Percentiles rank a stretch among this genome's conserved stretches.
Evolutionary conservation across 306 rosid genomes (phyloP).

Genomic region (Dalbergia cochinchinensis): DNA sequence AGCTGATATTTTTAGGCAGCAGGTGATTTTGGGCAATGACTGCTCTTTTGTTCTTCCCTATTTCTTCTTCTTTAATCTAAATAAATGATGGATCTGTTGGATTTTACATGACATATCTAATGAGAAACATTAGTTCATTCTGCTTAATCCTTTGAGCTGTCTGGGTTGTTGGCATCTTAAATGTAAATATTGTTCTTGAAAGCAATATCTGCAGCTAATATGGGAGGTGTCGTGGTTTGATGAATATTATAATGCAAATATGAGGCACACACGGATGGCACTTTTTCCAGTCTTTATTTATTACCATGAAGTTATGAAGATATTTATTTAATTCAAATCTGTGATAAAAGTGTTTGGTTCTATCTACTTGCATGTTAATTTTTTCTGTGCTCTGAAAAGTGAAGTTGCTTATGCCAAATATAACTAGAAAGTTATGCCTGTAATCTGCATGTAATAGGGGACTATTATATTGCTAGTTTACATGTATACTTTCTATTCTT

Average conservation of each 20-base stretch:
- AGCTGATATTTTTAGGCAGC: conserved; percentile 90
- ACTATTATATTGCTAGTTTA: conserved; percentile 10
- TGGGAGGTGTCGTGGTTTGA: neutral
- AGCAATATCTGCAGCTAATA: neutral
- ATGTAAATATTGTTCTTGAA: conserved; percentile 7
- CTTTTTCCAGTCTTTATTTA: neutral
- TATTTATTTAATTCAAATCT: neutral
- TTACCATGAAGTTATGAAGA: neutral
- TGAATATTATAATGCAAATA: neutral
- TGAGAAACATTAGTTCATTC: conserved; percentile 2
- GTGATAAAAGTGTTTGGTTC: neutral
- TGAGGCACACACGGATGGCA: neutral
- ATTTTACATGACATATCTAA: conserved; percentile 13
- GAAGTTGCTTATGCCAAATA: neutral
- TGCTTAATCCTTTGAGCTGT: conserved; percentile 31
- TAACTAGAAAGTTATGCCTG: neutral
- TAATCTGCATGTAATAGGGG: neutral
- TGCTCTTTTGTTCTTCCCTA: conserved; percentile 13
- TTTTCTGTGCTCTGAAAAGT: neutral
- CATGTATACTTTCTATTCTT: conserved; percentile 4
- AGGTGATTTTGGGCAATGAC: conserved; percentile 56
- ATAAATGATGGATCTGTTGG: neutral
- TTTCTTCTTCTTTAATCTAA: conserved; percentile 27
- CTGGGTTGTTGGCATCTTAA: conserved; percentile 13
- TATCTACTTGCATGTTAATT: conserved; percentile 5